A percentile compares a stretch with the other conserved stretches of the same genome.
Evolutionary conservation across 73 alveolate species (phyloP).

Genomic region (Tetrahymena borealis): DNA sequence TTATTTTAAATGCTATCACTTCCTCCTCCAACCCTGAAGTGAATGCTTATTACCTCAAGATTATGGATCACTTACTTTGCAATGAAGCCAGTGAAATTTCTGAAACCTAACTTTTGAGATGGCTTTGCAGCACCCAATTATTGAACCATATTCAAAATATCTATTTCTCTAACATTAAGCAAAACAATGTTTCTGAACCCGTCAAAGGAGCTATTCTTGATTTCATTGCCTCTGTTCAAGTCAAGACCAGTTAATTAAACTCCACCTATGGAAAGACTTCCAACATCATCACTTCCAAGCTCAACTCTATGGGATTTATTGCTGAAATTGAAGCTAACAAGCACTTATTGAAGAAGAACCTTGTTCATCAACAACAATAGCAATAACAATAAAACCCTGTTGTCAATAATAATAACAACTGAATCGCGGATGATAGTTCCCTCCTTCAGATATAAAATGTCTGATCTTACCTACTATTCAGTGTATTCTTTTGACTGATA

Average conservation of each 20-base stretch:
- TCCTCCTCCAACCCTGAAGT: background rate
- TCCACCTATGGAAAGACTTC: background rate
- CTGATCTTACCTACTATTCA: background rate
- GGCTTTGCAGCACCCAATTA: background rate
- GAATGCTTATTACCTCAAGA: background rate
- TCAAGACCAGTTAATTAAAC: background rate
- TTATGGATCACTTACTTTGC: background rate
- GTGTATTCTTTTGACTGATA: background rate
- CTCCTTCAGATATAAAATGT: background rate
- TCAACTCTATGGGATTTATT: background rate
- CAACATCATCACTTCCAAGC: background rate
- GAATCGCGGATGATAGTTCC: background rate
- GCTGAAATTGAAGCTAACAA: background rate
- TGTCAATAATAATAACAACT: background rate
- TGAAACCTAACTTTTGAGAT: background rate
- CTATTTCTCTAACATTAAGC: background rate
- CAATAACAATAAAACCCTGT: background rate
- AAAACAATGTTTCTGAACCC: background rate
- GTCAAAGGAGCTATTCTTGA: background rate
- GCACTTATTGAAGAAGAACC: background rate
- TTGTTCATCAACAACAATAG: background rate
- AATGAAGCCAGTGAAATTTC: background rate
- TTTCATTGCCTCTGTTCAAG: background rate
- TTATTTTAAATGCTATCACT: background rate
- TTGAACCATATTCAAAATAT: background rate